Conservation (phyloP, 1,139 yeast species). For the Yamadazyma oceani region DNA sequence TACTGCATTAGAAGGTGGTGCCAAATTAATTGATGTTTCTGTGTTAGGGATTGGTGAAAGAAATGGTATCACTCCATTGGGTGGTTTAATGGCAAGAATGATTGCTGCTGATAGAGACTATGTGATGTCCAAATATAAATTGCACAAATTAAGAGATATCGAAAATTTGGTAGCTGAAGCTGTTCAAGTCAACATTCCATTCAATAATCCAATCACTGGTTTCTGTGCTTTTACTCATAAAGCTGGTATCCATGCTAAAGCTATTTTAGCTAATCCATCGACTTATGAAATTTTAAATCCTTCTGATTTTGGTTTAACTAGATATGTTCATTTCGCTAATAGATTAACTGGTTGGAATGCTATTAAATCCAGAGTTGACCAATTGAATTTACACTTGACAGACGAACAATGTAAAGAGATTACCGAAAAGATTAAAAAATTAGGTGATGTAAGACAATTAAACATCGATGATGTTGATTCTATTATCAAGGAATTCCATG, state of each 20-base stretch:
- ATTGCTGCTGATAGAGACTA: slow-evolving; percentile 60
- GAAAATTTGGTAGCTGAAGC: slow-evolving; percentile 60
- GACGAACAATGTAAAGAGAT: slow-evolving; percentile 60
- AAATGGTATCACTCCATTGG: slow-evolving; percentile 60
- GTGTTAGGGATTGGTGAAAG: slow-evolving; percentile 63
- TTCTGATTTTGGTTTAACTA: slow-evolving; percentile 55
- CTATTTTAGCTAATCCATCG: slow-evolving; percentile 59
- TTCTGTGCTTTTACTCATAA: slow-evolving; percentile 64
- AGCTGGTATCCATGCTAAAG: slow-evolving; percentile 64
- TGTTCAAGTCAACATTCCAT: slow-evolving; percentile 57
- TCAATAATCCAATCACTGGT: slow-evolving; percentile 61
- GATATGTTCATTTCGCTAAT: slow-evolving; percentile 60
- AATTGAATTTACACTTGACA: slow-evolving; percentile 46
- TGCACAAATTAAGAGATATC: slow-evolving; percentile 54
- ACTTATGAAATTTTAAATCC: slow-evolving; percentile 60
- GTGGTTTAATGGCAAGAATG: slow-evolving; percentile 65
- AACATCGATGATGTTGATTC: slow-evolving; percentile 50
- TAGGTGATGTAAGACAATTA: slow-evolving; percentile 55
- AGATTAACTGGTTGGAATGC: slow-evolving; percentile 59
- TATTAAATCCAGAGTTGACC: slow-evolving; percentile 48
- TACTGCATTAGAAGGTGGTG: slow-evolving; percentile 64
- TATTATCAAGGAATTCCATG: slow-evolving; percentile 46
- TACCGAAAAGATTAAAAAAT: slow-evolving; percentile 51
- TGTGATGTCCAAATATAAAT: slow-evolving; percentile 55
- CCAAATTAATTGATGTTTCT: slow-evolving; percentile 55